A percentile compares a stretch with the other conserved stretches of the same genome.
phyloP scores from a whole-genome alignment of 192 early-diverging fungal genomes.

The Mortierella claussenii region DNA sequence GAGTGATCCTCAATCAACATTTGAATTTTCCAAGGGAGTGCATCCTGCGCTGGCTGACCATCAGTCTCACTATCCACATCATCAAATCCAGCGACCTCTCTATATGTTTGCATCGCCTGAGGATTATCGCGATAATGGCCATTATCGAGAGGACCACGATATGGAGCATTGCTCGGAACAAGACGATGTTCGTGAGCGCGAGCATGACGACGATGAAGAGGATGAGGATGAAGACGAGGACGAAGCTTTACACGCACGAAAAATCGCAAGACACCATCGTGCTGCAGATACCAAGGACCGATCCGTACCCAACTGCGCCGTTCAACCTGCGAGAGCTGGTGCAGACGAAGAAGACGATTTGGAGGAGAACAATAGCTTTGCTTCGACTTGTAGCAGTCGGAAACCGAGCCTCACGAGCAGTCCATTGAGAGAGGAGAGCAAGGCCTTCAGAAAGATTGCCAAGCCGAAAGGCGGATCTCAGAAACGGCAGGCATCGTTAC shows the following conservation, averaged over 20 bases:
- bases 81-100: not conserved
- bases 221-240: constrained; percentile 44
- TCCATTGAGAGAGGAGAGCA: constrained; percentile 13
- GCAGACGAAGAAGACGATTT: not conserved
- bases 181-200: constrained; percentile 45
- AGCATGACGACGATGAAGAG: constrained; percentile 34
- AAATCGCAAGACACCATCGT: not conserved
- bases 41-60: not conserved
- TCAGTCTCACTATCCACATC: not conserved
- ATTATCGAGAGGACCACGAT: constrained; percentile 34
- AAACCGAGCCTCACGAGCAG: constrained; percentile 18
- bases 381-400: constrained; percentile 8
- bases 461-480: not conserved
- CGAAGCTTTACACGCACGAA: constrained; percentile 3
- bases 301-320: not conserved
- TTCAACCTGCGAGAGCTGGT: not conserved
- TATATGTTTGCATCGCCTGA: constrained; percentile 11
- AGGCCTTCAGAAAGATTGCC: not conserved
- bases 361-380: constrained; percentile 8
- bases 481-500: not conserved
- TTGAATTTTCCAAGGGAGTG: not conserved
- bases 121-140: constrained; percentile 6
- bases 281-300: not conserved
- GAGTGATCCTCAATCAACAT: not conserved
- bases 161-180: constrained; percentile 54